Evolutionary conservation across 1,139 yeast genomes (phyloP), one percentile per base, ranked within the genome.

Genomic region (Geotrichum macrosporum): DNA sequence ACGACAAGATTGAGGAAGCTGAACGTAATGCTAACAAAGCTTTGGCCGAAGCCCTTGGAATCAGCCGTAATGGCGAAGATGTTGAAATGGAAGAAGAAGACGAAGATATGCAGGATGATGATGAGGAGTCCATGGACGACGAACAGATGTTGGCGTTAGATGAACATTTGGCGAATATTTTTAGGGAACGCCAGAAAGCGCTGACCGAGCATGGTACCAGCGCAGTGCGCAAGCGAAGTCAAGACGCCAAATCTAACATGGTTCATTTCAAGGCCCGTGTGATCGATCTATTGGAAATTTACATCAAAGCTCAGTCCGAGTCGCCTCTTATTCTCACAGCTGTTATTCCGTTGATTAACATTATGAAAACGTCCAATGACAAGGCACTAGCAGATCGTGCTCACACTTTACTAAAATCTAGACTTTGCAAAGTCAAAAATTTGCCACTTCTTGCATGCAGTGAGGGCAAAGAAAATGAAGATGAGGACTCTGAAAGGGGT

Each of bases 141-240:
- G 97, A 89, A 57, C 89, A 88, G 64, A 92, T 92, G 99, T 80
- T 89, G 81, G 95, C 92, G 13, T 77, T 92, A 62, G 98, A 92
- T 63, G 87, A 75, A 22, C 94, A 87, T 52, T 71, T 92, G 29
- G 78, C 96, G 0, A 77, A 76, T 47, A 92, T 92, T 50, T 92
- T 92, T 73, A 79, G 83, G 57, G 92, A 88, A 58, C 77, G 72
- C 16, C 58, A 55, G 33, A 52, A 51, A 30, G 58, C 53, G 5
- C 47, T 58, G 4, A 48, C 52, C 13, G 55, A 50, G 13, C 52
- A 57, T 56, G 56, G 50, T 44, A 51, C 58, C 40, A 41, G 51
- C 33, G 52, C 42, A 4, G 40, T 42, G 6, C 41, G 44, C 30
- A 57, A 56, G 47, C 60, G 58, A 55, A 83, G 85, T 56, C 64